Percentiles rank a stretch among this genome's conserved stretches.
These are phyloP conservation scores for Tylopilus felleus DNA, from an alignment of 768 basidiomycete species.

Conservation along the genomic window DNA sequence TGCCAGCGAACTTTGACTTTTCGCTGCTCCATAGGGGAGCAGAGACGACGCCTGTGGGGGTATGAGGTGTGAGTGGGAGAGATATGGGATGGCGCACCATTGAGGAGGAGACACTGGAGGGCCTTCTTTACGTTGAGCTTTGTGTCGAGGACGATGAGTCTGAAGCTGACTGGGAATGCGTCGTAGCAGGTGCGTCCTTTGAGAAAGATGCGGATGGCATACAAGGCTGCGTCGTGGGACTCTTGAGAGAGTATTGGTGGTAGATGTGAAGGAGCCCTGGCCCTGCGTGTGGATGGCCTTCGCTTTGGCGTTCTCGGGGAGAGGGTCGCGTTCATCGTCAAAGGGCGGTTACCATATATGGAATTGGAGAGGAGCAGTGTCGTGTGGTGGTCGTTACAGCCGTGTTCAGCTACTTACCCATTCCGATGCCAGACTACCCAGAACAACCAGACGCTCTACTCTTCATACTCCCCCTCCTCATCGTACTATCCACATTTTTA, in stretches of 20 bases:
- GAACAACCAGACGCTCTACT: conserved; percentile 62
- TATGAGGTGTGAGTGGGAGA: not conserved
- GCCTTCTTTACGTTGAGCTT: conserved; percentile 96
- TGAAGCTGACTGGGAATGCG: conserved; percentile 94
- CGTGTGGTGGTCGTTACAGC: not conserved
- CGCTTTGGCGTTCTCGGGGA: conserved; percentile 50
- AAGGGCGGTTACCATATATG: conserved; percentile 8
- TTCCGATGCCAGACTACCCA: conserved; percentile 6
- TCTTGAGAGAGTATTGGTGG: conserved; percentile 42
- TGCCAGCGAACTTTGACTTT: conserved; percentile 88
- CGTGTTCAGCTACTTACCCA: not conserved
- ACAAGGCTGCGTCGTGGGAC: conserved; percentile 65
- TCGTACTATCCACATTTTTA: conserved; percentile 89
- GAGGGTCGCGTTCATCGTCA: conserved; percentile 45
- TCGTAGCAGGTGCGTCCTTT: conserved; percentile 88
- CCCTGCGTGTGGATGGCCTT: conserved; percentile 52
- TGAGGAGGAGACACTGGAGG: conserved; percentile 78
- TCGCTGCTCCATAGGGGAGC: conserved; percentile 98
- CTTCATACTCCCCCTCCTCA: conserved; percentile 89
- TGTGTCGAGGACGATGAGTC: conserved; percentile 94
- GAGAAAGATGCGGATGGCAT: conserved; percentile 76
- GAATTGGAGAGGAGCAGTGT: not conserved
- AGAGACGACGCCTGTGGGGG: conserved; percentile 81
- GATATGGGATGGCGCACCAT: conserved; percentile 47
- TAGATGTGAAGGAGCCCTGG: conserved; percentile 57